These are phyloP conservation scores for Theobroma cacao DNA, from an alignment of 345 rosid genomes.

Conservation along the genomic window DNA sequence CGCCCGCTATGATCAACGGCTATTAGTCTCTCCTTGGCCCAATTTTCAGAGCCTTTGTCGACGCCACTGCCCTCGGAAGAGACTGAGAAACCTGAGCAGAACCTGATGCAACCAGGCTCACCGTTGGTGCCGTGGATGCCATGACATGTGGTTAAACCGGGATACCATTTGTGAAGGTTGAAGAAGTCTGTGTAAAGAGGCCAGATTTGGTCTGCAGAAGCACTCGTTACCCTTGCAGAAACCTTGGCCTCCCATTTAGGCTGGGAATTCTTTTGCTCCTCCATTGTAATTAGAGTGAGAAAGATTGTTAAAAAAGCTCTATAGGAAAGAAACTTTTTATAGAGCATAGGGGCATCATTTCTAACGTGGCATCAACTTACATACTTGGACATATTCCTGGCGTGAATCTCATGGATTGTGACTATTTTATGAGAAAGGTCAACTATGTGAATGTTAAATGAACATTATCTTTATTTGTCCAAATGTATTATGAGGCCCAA, in stretches of 20 bases:
- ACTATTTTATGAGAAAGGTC: too few species aligned
- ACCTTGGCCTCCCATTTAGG: constrained; percentile 52
- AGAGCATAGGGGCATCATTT: not conserved
- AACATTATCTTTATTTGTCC: too few species aligned
- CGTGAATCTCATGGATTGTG: not conserved
- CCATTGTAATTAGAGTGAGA: constrained; percentile 2
- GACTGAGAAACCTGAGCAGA: constrained; percentile 47
- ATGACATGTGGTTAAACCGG: constrained; percentile 31
- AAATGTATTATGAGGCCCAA: too few species aligned
- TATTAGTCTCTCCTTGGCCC: constrained; percentile 53
- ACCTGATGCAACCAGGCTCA: constrained; percentile 55
- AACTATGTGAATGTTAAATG: too few species aligned
- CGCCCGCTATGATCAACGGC: constrained; percentile 37
- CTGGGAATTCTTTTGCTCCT: constrained; percentile 21
- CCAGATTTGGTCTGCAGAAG: constrained; percentile 49
- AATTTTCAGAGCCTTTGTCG: constrained; percentile 15
- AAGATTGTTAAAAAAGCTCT: not conserved
- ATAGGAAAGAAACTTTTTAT: not conserved
- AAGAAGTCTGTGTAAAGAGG: constrained; percentile 53
- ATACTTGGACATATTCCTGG: not conserved
- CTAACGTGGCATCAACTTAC: not conserved
- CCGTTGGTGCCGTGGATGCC: constrained; percentile 58
- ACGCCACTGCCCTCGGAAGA: not conserved
- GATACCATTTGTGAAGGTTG: constrained; percentile 48
- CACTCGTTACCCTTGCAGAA: constrained; percentile 27